Evolutionary conservation across 108 stramenopile species (phyloP), one percentile per base, ranked within the genome.

Genomic region (Fistulifera pelliculosa): DNA sequence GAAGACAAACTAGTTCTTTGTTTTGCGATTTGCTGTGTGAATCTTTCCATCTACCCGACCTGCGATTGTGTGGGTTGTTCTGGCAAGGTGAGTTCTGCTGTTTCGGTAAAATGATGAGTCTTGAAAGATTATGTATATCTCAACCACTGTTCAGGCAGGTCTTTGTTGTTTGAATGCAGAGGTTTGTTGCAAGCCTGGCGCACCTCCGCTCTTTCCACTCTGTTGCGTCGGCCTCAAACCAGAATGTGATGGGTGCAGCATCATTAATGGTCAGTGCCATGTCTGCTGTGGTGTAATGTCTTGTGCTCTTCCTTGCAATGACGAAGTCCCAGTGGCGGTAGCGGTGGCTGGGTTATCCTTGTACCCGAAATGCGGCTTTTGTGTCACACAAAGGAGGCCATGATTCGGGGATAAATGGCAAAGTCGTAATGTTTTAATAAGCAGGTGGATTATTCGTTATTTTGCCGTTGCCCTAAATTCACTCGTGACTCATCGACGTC

Each of bases 121-220:
- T 16, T 28, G 10, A 12, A 26, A 10, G 8, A 14, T 26, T 10
- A 12, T 14, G 10, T 53, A 12, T 10, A 11, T 35, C 13, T n/a
- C 13, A 13, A 26, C 56, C 40, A 38, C 45, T 49, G 14, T n/a
- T 25, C 38, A 12, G 73, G 66, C 50, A 68, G 54, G 54, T 17
- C 21, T 55, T 47, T 47, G 45, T 24, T 58, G 57, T 45, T 7
- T 49, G 22, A 58, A 76, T 60, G 1, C 48, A 10, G 85, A 81
- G 40, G 83, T 79, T 61, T 70, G 85, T 49, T 86, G 75, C 71
- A 82, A 86, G 65, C 75, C 75, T 7, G 77, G 84, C 10, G 66
- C 73, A 25, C 71, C 66, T 0, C 71, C 57, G 27, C 54, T 76
- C 0, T 56, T 65, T n/a, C 55, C 35, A 22, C 19, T 45, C 40